Base-by-base conservation (phyloP, 1,284 basidiomycete genomes). In the Cutaneotrichosporon cyanovorans region DNA sequence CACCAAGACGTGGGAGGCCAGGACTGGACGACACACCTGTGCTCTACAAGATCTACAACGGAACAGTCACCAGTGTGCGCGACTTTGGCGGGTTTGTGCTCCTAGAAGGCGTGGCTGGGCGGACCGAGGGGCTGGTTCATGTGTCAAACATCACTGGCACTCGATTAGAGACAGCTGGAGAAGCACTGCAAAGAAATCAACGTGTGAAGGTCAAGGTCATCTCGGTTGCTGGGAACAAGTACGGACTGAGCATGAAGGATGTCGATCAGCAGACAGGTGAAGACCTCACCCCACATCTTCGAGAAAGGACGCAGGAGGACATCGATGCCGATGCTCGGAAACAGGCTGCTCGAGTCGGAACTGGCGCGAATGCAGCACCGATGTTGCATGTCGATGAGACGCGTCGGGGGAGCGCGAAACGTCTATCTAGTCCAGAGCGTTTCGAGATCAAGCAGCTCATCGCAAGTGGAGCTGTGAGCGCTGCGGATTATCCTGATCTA, bases 361-460 rank as follows among this genome's bases (percentile, higher is more conserved):
- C 74, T 4, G 76, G 77, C 10, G 66, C 74, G 35, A 79, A 78
- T 54, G 57, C 69, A 5, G 73, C 72, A 3, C 63, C 48, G 21
- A 31, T 48, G 14, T 48, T 66, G 10, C 63, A 61, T 23, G 66
- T 70, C 16, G 68, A 69, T 81, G 48, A 90, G 84, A 60, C 80
- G 80, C 40, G 74, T 83, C 46, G 85, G 79, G 41, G 75, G 82
- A 37, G 65, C 44, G 88, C 89, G 2, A 93, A 93, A 66, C 81
- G 95, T 15, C 74, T 98, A 46, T 93, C 93, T 1, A 92, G 88
- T 21, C 95, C 95, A 0, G 95, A 99, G 70, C 81, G 95, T 19
- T 99, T 93, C 89, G 95, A 99, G 74, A 88, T 98, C 70, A 96
- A 97, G 69, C 95, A 98, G 69, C 80, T 98, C 50, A 96, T 98